Evolutionary conservation across 192 early-diverging fungal species (phyloP), one percentile per base, ranked within the genome.

Genomic region (Coemansia sp.): DNA sequence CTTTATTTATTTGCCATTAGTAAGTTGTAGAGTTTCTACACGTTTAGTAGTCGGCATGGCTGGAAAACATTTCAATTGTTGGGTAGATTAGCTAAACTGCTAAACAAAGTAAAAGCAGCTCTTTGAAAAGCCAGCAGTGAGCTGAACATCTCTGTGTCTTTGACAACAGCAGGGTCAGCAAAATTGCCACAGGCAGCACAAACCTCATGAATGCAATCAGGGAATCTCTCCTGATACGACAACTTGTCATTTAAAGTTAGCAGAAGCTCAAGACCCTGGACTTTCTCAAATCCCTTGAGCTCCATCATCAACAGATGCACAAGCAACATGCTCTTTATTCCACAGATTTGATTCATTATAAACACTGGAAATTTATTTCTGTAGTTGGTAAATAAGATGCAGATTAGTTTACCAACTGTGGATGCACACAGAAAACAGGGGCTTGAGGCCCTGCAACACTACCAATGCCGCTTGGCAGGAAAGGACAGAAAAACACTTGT

Each of bases 251-350:
- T 83, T 41, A 75, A 75, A 5, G 84, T 72, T 56, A 86, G 59
- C 25, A 83, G 39, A 52, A 86, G 64, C 38, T 87, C 57, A 21
- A 87, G 88, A 3, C 73, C 83, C 57, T 72, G 69, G 15, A 81
- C 66, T 38, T 72, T 67, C 55, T 87, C 80, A 55, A 79, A 70
- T 45, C 85, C 75, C 11, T 81, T 73, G 32, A 67, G 38, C 1
- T 69, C 71, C 49, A 85, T 62, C 60, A 82, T 65, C 37, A 85
- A 82, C 25, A 83, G 39, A 52, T 85, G 64, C 21, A 84, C 67
- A 15, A 85, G 60, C 11, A 82, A 79, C 29, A 78, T 72, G 6
- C 77, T 67, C 53, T 69, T 51, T 54, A 85, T 82, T 19, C 72
- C 79, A 4, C 57, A 58, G 27, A 27, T 27, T 27, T 27, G 27